Percentiles rank a stretch among this genome's conserved stretches.
These are phyloP conservation scores for Aegilops speltoides DNA, from an alignment of 176 grass and related monocot species.

Conservation along the genomic window DNA sequence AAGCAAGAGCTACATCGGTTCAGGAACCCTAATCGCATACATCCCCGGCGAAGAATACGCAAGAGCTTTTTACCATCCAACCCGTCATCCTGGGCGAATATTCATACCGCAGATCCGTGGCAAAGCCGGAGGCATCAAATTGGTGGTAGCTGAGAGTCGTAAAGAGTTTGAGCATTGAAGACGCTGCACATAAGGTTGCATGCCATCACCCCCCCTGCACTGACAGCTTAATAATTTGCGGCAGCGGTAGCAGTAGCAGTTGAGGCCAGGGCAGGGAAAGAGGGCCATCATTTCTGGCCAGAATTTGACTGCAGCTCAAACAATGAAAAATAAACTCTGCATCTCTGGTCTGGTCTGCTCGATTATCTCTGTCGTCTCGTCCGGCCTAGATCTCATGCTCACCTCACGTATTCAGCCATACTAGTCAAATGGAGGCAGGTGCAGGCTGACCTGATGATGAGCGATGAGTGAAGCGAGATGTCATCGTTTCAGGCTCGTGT, in stretches of 20 bases:
- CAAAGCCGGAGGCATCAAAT: background rate
- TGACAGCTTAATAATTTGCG: constrained; percentile 14
- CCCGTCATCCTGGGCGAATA: background rate
- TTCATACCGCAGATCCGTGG: background rate
- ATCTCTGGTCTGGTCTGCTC: background rate
- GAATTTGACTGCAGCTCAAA: constrained; percentile 15
- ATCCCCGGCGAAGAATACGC: background rate
- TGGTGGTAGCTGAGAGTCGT: constrained; percentile 1
- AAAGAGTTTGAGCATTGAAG: constrained; percentile 28
- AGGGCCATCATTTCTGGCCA: background rate
- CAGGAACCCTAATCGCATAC: background rate
- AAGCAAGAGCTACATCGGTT: background rate
- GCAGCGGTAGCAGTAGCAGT: background rate
- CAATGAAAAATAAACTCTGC: constrained; percentile 4
- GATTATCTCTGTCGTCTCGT: background rate
- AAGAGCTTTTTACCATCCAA: background rate
- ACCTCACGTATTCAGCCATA: background rate
- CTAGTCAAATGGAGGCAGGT: background rate
- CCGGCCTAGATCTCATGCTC: background rate
- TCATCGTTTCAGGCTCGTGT: background rate
- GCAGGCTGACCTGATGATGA: background rate
- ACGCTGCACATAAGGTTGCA: background rate
- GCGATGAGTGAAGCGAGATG: background rate
- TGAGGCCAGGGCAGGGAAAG: background rate
- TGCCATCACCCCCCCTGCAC: background rate